These are phyloP conservation scores for Debaryomyces sp. DNA, from an alignment of 1,139 yeast species.

Conservation along the genomic window DNA sequence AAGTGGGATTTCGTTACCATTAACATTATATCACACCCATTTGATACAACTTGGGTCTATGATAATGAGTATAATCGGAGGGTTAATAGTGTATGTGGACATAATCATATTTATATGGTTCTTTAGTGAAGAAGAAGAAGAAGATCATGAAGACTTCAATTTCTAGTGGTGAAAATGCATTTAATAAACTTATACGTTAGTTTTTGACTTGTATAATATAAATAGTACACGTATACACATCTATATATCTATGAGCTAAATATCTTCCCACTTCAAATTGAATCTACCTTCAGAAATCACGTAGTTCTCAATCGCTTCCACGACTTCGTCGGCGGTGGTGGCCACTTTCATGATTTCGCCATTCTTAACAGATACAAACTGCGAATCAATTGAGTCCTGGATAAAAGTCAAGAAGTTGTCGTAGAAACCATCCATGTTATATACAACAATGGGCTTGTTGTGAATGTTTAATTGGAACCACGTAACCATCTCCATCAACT, in stretches of 20 bases:
- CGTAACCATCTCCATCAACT: constrained; percentile 85
- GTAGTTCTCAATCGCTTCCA: constrained; percentile 62
- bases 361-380: constrained; percentile 70
- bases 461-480: constrained; percentile 90
- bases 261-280: constrained; percentile 67
- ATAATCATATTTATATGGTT: constrained; percentile 72
- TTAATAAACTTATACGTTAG: neutral
- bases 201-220: constrained; percentile 1
- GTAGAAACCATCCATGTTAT: constrained; percentile 80
- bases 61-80: constrained; percentile 70
- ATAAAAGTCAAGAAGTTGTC: constrained; percentile 68
- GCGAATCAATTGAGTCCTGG: constrained; percentile 55
- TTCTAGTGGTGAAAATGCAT: constrained; percentile 24
- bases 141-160: constrained; percentile 56
- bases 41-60: constrained; percentile 60
- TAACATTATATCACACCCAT: constrained; percentile 62
- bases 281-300: constrained; percentile 75
- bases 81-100: constrained; percentile 69
- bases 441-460: constrained; percentile 73
- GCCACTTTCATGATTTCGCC: constrained; percentile 74
- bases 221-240: constrained; percentile 5
- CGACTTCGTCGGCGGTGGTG: constrained; percentile 64
- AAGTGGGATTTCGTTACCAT: constrained; percentile 69
- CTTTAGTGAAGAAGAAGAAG: constrained; percentile 60
- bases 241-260: constrained; percentile 18